A percentile compares a stretch with the other conserved stretches of the same genome.
Evolutionary conservation across 805 yeast genomes (phyloP).

Genomic region (Metschnikowia gelsemii): DNA sequence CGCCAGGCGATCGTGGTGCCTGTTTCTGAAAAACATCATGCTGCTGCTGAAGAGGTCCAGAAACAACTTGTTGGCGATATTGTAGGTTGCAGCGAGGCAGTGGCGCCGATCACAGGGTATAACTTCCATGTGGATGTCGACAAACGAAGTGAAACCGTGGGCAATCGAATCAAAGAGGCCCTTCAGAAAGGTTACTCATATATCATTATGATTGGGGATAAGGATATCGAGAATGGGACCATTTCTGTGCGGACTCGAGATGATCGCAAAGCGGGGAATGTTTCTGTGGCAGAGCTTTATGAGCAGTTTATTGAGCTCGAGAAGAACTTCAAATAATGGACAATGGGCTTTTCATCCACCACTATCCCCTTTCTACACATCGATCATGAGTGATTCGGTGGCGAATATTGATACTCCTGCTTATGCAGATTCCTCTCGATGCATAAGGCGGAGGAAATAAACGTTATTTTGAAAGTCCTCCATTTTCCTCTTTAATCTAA

Average conservation of each 20-base stretch:
- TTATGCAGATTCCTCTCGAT: too few species aligned
- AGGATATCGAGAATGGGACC: constrained; percentile 60
- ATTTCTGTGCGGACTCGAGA: constrained; percentile 64
- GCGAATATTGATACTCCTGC: too few species aligned
- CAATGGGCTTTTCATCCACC: too few species aligned
- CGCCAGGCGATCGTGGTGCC: constrained; percentile 87
- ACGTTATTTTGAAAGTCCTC: too few species aligned
- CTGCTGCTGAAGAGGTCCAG: constrained; percentile 52
- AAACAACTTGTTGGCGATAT: constrained; percentile 47
- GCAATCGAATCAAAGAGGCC: constrained; percentile 78
- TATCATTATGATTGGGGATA: constrained; percentile 83
- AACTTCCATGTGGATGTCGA: constrained; percentile 78
- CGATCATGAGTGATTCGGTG: too few species aligned
- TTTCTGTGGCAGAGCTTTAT: constrained; percentile 52
- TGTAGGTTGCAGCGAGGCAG: constrained; percentile 26
- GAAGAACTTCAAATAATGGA: constrained; percentile 42
- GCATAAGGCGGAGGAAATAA: too few species aligned
- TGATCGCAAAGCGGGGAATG: constrained; percentile 42
- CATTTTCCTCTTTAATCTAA: too few species aligned
- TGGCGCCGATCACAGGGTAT: constrained; percentile 57
- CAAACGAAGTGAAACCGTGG: constrained; percentile 71
- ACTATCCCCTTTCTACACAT: too few species aligned
- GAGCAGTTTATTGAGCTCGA: constrained; percentile 56
- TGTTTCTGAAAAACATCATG: constrained; percentile 59
- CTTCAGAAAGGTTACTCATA: constrained; percentile 70